These are phyloP conservation scores for Acanthamoeba castellanii DNA, from an alignment of 208 protist species.

Conservation along the genomic window DNA sequence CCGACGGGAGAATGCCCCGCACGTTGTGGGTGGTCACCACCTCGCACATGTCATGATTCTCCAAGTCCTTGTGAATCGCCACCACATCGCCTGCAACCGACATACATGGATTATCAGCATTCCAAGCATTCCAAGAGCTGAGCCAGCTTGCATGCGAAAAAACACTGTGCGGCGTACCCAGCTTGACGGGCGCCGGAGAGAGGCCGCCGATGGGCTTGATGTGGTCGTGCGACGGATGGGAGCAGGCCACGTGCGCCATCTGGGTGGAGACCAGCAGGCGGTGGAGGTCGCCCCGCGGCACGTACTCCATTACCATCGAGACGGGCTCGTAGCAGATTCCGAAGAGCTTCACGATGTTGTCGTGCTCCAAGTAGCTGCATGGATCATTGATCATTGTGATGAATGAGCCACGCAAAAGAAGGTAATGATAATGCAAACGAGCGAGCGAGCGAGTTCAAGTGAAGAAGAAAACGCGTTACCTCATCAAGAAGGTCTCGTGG, in stretches of 20 bases:
- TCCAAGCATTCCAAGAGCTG: too few species aligned
- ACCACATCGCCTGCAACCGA: background rate
- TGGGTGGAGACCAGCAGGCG: background rate
- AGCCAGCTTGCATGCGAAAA: too few species aligned
- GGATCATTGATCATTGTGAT: too few species aligned
- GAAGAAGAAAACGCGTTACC: background rate
- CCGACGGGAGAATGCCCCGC: background rate
- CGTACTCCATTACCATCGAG: slow-evolving; percentile 81
- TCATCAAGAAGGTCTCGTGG: slow-evolving; percentile 81
- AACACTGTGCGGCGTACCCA: too few species aligned
- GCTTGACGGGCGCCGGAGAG: background rate
- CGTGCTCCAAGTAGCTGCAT: slow-evolving; percentile 72
- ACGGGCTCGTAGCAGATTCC: slow-evolving; percentile 77
- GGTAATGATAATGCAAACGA: too few species aligned
- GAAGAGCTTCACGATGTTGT: slow-evolving; percentile 77
- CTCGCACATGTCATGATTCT: background rate
- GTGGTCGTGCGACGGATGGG: background rate
- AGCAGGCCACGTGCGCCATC: background rate
- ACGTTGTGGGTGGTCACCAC: background rate
- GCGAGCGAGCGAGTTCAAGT: background rate
- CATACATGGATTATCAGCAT: background rate
- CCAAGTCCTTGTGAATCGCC: background rate
- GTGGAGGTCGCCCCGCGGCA: slow-evolving; percentile 75
- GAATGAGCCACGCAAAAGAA: too few species aligned
- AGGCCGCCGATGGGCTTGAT: background rate